Evolutionary conservation across 495 filamentous ascomycete genomes (phyloP), one percentile per base, ranked within the genome.

Genomic region (Penicillium subrubescens): DNA sequence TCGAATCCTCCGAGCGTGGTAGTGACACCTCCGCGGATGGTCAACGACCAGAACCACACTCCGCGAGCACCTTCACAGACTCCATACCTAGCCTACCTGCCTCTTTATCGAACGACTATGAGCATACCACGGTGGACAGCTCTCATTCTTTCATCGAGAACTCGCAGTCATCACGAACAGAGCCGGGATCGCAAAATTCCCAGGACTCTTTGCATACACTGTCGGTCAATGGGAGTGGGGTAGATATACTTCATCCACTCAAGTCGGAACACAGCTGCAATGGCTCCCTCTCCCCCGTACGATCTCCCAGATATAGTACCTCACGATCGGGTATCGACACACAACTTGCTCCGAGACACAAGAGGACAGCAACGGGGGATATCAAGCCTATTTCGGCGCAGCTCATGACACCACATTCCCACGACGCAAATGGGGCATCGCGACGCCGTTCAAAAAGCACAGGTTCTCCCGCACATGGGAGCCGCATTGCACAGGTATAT

Each of bases 401-500:
- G 73, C 72, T 39, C 74, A 73, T 62, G 66, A 69, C 59, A 77
- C 80, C 56, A 73, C 79, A 46, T 65, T 77, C 17, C 41, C 51
- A 62, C 14, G 66, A 59, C 21, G 56, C 35, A 75, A 83, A 54
- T 52, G 65, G 69, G 19, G 34, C 46, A 61, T 63, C 57, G 41
- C 65, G 77, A 21, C 70, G 71, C 44, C 91, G 92, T 67, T 90
- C 90, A 17, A 84, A 88, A 73, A 93, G 85, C 67, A 86, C 85
- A 52, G 92, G 90, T 71, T 81, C 83, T 39, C 76, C 87, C 39
- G 83, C 86, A 5, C 77, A 83, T 56, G 82, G 83, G 43, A 90
- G 83, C 67, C 88, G 85, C 69, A 90, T 93, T 70, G 88, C 88
- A 72, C 91, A 93, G 84, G 91, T 92, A 85, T 71, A 29, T 64